Conservation (phyloP, 257 asterid species). For the Phtheirospermum japonicum region DNA sequence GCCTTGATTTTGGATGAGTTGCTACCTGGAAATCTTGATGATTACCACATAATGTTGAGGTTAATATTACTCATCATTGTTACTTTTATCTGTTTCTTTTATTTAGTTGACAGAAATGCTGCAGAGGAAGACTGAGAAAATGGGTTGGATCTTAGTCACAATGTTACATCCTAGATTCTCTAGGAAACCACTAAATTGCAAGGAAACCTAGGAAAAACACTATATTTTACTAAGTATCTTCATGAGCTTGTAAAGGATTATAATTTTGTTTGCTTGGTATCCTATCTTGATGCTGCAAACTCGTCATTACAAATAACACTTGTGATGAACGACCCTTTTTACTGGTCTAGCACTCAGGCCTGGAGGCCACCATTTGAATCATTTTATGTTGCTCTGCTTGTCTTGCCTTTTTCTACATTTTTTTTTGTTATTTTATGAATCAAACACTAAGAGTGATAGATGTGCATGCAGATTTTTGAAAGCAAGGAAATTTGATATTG, state of each 20-base stretch:
- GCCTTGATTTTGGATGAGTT: constrained; percentile 68
- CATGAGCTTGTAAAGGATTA: constrained; percentile 14
- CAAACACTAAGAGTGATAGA: constrained; percentile 12
- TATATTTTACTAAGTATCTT: constrained; percentile 2
- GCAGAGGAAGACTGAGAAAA: constrained; percentile 19
- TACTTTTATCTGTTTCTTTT: constrained; percentile 15
- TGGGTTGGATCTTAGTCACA: constrained; percentile 9
- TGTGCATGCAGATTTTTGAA: constrained; percentile 59
- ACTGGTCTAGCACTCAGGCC: too few relatives aligned
- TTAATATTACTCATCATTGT: constrained; percentile 26
- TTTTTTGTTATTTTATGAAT: constrained; percentile 6
- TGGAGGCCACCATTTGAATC: neutral
- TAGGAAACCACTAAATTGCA: constrained; percentile 2
- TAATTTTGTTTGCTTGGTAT: neutral
- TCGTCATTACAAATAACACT: too few relatives aligned
- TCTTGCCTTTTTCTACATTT: constrained; percentile 1
- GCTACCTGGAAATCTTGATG: constrained; percentile 69
- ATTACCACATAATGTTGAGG: constrained; percentile 87
- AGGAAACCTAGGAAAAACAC: neutral
- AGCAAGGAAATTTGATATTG: constrained; percentile 80
- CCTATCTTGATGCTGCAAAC: too few relatives aligned
- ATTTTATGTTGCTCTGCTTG: neutral
- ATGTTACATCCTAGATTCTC: neutral
- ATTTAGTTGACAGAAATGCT: constrained; percentile 9
- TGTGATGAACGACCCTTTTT: too few relatives aligned